These are phyloP conservation scores for Ambrosia hybrid DNA, from an alignment of 140 eudicot genomes.

Conservation along the genomic window DNA sequence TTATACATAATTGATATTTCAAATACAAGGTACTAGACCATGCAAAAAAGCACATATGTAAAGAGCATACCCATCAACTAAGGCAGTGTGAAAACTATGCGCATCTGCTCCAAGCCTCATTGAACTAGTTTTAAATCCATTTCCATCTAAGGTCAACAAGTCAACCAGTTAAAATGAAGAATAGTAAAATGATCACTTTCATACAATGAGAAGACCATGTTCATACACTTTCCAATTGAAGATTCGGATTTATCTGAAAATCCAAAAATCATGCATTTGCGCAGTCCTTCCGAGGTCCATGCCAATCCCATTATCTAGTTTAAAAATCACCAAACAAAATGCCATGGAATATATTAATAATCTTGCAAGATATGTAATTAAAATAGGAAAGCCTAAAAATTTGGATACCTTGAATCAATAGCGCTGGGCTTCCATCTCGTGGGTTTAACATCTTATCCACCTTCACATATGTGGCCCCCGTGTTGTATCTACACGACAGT, in stretches of 20 bases:
- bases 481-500: slow-evolving; percentile 62
- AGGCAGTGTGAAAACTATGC: slow-evolving; percentile 72
- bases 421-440: slow-evolving; percentile 73
- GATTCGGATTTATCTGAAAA: slow-evolving; percentile 78
- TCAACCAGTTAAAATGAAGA: slow-evolving; percentile 22
- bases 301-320: slow-evolving; percentile 86
- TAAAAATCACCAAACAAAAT: slow-evolving; percentile 21
- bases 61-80: slow-evolving; percentile 39
- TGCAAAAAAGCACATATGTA: slow-evolving; percentile 5
- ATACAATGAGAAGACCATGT: slow-evolving; percentile 9
- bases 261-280: slow-evolving; percentile 90
- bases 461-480: slow-evolving; percentile 67
- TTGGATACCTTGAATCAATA: slow-evolving; percentile 69
- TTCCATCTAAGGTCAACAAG: slow-evolving; percentile 73
- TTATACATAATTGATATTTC: too few relatives aligned
- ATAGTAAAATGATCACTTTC: background rate
- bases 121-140: slow-evolving; percentile 93
- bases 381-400: slow-evolving; percentile 14
- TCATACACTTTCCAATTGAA: slow-evolving; percentile 88
- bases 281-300: slow-evolving; percentile 87
- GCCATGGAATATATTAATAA: slow-evolving; percentile 2
- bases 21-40: background rate
- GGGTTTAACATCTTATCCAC: slow-evolving; percentile 67
- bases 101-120: slow-evolving; percentile 98
- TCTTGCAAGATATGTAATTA: slow-evolving; percentile 6